Evolutionary conservation across 2,329 filamentous ascomycete species (phyloP), one percentile per base, ranked within the genome.

Genomic region (Fusarium sp.): DNA sequence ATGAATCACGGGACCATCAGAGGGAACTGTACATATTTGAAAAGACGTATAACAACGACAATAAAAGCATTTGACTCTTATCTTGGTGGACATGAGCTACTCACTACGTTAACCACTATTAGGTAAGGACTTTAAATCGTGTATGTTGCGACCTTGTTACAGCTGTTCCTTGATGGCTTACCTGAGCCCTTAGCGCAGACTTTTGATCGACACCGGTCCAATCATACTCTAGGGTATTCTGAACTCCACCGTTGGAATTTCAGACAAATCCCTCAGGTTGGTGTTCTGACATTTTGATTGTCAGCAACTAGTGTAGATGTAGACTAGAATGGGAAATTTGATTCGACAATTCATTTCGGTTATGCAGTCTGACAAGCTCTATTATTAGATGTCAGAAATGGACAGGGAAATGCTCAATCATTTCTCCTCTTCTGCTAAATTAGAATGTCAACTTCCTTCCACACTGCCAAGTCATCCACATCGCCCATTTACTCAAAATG

Each of bases 331-430:
- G 10, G 3, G 18, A 18, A 18, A 11, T 38, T 4, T 55, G 13
- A 22, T 55, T 55, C 18, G 11, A 9, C 2, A 0, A 4, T 11
- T 27, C 10, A 43, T 30, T 9, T 57, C 52, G 52, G 18, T 60
- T 60, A 60, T 58, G 57, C 57, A 60, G 20, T 58, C 57, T 60
- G 51, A 58, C 57, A 46, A 24, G 24, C 12, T 30, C 54, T 29
- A 45, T 41, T 20, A 27, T 58, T 20, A 60, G 30, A 60, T 29
- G 57, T 57, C 27, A 52, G 48, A 52, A 52, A 27, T 41, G 20
- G 32, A 40, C 22, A n/a, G n/a, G n/a, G n/a, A n/a, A n/a, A n/a
- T n/a, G n/a, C 34, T 3, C 2, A 20, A 18, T 43, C 48, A 60
- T 30, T 16, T 32, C 34, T 25, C 34, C 15, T 11, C 24, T 38